A percentile compares a stretch with the other conserved stretches of the same genome.
These are phyloP conservation scores for Penicillium manginii DNA, from an alignment of 495 filamentous ascomycete genomes.

Conservation along the genomic window DNA sequence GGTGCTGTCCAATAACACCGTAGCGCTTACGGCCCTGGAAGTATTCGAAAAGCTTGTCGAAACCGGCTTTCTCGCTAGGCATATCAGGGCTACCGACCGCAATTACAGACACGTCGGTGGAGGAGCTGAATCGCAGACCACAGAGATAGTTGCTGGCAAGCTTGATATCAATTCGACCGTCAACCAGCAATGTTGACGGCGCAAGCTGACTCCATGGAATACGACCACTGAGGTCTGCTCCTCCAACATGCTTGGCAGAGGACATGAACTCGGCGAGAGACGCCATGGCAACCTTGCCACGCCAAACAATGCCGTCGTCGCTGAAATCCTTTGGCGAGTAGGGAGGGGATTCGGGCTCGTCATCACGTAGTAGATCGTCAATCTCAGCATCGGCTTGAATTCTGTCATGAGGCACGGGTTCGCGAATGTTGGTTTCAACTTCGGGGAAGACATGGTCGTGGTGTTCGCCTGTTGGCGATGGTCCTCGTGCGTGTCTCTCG, in stretches of 20 bases:
- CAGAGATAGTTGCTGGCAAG: constrained; percentile 89
- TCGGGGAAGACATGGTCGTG: constrained; percentile 52
- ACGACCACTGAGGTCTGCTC: constrained; percentile 66
- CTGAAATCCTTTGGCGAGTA: constrained; percentile 80
- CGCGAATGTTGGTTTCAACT: constrained; percentile 43
- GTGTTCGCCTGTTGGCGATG: constrained; percentile 40
- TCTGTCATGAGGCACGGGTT: constrained; percentile 44
- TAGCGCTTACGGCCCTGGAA: constrained; percentile 77
- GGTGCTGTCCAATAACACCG: constrained; percentile 76
- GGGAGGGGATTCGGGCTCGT: constrained; percentile 79
- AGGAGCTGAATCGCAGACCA: constrained; percentile 70
- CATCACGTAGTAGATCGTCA: constrained; percentile 84
- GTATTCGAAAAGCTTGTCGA: constrained; percentile 76
- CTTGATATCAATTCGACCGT: constrained; percentile 79
- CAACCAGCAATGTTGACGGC: constrained; percentile 68
- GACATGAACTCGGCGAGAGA: constrained; percentile 73
- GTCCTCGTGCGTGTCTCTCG: constrained; percentile 30
- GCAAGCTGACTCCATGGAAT: constrained; percentile 73
- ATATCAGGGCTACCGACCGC: constrained; percentile 61
- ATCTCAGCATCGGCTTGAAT: constrained; percentile 83
- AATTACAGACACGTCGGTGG: constrained; percentile 74
- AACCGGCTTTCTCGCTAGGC: constrained; percentile 54
- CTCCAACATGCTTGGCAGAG: constrained; percentile 81
- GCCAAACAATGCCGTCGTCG: constrained; percentile 74
- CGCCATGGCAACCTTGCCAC: constrained; percentile 76